Conservation (phyloP, 1,284 basidiomycete genomes). For the Ceratobasidium sp. region DNA sequence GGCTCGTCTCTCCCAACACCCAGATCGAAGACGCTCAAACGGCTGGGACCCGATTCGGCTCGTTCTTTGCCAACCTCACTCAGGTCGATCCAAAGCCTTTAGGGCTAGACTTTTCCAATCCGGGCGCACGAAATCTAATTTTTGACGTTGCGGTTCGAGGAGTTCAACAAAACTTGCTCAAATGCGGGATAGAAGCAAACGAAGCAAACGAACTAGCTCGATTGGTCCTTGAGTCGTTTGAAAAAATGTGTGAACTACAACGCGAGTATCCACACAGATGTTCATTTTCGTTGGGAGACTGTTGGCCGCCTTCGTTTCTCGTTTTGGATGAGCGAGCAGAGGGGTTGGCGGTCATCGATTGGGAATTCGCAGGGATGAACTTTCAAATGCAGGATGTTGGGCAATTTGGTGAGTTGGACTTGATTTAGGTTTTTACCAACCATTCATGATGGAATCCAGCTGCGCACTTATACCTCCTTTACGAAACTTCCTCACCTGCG, state of each 20-base stretch:
- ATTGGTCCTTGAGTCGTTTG: neutral
- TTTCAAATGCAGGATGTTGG: neutral
- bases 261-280: no score
- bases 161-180: neutral
- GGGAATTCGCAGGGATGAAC: constrained; percentile 36
- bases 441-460: neutral
- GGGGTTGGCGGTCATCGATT: constrained; percentile 22
- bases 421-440: neutral
- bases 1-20: neutral
- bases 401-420: neutral
- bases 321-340: neutral
- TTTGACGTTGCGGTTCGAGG: neutral
- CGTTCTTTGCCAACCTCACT: constrained; percentile 14
- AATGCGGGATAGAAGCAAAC: neutral
- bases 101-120: constrained; percentile 2
- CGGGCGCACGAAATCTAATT: neutral
- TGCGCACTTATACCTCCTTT: constrained; percentile 10
- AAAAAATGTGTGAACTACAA: no score
- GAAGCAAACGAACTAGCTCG: neutral
- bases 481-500: neutral
- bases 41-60: neutral
- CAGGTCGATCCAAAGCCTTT: neutral
- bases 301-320: constrained; percentile 23
- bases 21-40: neutral
- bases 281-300: constrained; percentile 19